These are phyloP conservation scores for Orbilia blumenaviensis DNA, from an alignment of 2,329 filamentous ascomycete genomes.

Conservation along the genomic window DNA sequence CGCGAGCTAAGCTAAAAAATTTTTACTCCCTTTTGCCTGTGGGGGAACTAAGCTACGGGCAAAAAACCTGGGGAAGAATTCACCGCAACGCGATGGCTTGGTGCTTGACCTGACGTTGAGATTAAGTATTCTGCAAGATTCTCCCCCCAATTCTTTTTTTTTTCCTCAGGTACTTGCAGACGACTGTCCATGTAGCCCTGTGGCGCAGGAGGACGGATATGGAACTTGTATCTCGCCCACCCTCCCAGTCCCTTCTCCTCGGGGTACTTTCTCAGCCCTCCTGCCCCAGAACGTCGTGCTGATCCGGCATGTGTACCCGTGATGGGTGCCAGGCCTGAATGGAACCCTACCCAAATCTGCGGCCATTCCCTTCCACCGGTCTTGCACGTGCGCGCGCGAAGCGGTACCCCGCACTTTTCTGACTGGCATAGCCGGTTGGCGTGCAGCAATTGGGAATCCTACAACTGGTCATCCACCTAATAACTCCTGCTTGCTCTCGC, in stretches of 20 bases:
- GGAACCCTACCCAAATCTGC: slow-evolving; percentile 33
- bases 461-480: slow-evolving; percentile 11
- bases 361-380: slow-evolving; percentile 29
- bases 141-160: slow-evolving; percentile 9
- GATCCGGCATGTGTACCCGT: slow-evolving; percentile 46
- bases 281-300: slow-evolving; percentile 31
- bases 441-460: slow-evolving; percentile 15
- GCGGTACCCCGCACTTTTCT: slow-evolving; percentile 47
- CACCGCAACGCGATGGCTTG: slow-evolving; percentile 28
- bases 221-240: slow-evolving; percentile 23
- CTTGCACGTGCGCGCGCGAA: slow-evolving; percentile 12
- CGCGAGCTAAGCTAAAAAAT: slow-evolving; percentile 13
- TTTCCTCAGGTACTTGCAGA: slow-evolving; percentile 31
- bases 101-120: slow-evolving; percentile 45
- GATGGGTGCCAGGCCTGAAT: slow-evolving; percentile 19
- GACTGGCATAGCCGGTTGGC: slow-evolving; percentile 24
- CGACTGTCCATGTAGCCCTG: slow-evolving; percentile 32
- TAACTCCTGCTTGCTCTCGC: slow-evolving; percentile 12
- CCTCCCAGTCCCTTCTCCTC: slow-evolving; percentile 2
- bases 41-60: background rate
- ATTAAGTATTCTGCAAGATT: slow-evolving; percentile 54
- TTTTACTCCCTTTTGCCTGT: slow-evolving; percentile 23
- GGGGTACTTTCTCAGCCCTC: slow-evolving; percentile 16
- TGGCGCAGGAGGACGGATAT: slow-evolving; percentile 38
- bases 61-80: background rate